Evolutionary conservation across 2,329 filamentous ascomycete species (phyloP).

Genomic region (Calonectria fujianensis): DNA sequence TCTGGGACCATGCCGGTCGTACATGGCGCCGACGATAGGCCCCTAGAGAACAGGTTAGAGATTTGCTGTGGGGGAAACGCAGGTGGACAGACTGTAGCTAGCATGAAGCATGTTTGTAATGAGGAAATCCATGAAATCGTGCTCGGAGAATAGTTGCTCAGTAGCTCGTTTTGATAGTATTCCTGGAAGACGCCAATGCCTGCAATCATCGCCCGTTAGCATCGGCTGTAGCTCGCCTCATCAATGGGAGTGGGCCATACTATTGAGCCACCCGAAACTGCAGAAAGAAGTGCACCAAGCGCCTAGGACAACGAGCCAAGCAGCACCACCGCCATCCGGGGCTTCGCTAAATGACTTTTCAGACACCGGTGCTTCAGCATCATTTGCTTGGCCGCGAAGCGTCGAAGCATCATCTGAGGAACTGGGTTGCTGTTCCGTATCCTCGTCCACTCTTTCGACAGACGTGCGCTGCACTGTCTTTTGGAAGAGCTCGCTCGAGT

Average conservation of each 20-base stretch:
- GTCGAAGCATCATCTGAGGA: neutral
- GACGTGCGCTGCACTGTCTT: neutral
- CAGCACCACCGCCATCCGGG: constrained; percentile 53
- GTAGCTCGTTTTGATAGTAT: constrained; percentile 71
- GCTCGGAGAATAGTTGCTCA: constrained; percentile 69
- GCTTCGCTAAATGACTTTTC: constrained; percentile 10
- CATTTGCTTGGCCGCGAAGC: constrained; percentile 5
- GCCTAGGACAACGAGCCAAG: constrained; percentile 62
- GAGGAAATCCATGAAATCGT: constrained; percentile 76
- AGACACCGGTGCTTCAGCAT: neutral
- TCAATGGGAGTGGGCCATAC: constrained; percentile 56
- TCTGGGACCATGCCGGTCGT: constrained; percentile 78
- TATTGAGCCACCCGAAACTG: constrained; percentile 65
- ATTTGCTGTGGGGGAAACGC: neutral
- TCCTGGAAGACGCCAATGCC: constrained; percentile 72
- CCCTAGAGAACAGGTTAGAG: constrained; percentile 60
- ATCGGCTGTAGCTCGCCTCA: neutral
- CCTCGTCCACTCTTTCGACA: neutral
- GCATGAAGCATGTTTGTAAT: constrained; percentile 73
- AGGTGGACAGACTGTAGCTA: constrained; percentile 60
- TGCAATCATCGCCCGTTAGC: constrained; percentile 32
- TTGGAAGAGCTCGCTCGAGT: neutral
- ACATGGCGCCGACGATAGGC: constrained; percentile 76
- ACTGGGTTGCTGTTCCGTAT: neutral
- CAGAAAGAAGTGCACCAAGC: constrained; percentile 63